These are phyloP conservation scores for Mucor velutinosus DNA, from an alignment of 371 early-diverging fungal species.

Conservation along the genomic window DNA sequence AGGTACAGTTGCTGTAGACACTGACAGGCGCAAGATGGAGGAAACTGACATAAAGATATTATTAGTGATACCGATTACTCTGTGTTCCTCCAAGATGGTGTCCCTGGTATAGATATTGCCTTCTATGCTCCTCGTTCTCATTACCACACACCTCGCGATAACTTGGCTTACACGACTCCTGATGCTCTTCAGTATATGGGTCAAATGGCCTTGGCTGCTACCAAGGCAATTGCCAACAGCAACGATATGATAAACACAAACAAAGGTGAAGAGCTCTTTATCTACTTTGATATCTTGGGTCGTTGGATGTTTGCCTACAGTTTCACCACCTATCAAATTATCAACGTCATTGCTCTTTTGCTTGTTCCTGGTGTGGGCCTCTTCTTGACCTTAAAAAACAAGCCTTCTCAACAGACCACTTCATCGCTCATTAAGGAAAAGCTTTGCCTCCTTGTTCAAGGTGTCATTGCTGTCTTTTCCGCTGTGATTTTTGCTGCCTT, in stretches of 20 bases:
- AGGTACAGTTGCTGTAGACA: constrained; percentile 33
- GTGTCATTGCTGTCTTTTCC: constrained; percentile 28
- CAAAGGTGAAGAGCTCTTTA: constrained; percentile 32
- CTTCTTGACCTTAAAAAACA: not conserved
- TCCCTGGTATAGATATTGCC: constrained; percentile 79
- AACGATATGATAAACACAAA: constrained; percentile 32
- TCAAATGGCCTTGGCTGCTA: constrained; percentile 43
- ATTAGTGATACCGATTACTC: constrained; percentile 72
- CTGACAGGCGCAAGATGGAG: not conserved
- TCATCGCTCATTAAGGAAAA: constrained; percentile 17
- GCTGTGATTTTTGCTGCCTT: constrained; percentile 21
- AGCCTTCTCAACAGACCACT: not conserved
- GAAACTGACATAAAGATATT: not conserved
- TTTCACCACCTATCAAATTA: constrained; percentile 38
- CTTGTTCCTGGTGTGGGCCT: constrained; percentile 34
- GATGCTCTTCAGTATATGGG: constrained; percentile 68
- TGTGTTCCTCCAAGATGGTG: constrained; percentile 56
- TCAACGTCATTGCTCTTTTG: constrained; percentile 45
- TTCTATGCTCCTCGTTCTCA: constrained; percentile 70
- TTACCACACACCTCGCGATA: constrained; percentile 73
- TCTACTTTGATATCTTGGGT: constrained; percentile 60
- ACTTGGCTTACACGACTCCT: constrained; percentile 51
- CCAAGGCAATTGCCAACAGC: constrained; percentile 43
- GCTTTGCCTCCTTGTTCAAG: constrained; percentile 26
- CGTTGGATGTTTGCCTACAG: constrained; percentile 53